Percentiles rank a stretch among this genome's conserved stretches.
Evolutionary conservation across 2,329 filamentous ascomycete species (phyloP).

Genomic region (Colletotrichum cordylinicola): DNA sequence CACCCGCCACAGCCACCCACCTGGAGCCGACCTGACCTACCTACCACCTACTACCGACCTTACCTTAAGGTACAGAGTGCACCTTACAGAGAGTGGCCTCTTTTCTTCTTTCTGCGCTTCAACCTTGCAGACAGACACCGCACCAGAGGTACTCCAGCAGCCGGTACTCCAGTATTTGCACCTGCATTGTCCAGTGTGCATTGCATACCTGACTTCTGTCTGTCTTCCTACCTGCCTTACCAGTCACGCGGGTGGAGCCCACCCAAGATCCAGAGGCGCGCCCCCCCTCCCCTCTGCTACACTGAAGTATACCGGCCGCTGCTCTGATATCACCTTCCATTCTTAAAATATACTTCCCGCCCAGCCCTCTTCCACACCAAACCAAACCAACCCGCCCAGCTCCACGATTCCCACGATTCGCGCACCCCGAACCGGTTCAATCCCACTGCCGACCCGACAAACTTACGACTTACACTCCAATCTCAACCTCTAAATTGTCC

Average conservation of each 20-base stretch:
- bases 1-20: constrained; percentile 18
- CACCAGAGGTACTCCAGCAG: not conserved
- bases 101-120: constrained; percentile 9
- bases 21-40: not conserved
- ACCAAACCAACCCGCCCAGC: not conserved
- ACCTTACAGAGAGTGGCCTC: not conserved
- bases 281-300: not conserved
- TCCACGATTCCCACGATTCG: constrained; percentile 1
- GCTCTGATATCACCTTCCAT: constrained; percentile 11
- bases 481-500: not conserved
- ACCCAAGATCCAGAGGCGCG: not conserved
- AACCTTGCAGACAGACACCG: not conserved
- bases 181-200: not conserved
- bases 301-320: constrained; percentile 3
- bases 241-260: constrained; percentile 18
- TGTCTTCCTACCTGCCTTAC: not conserved
- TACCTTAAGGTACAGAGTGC: not conserved
- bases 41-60: not conserved
- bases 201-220: not conserved
- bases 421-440: not conserved
- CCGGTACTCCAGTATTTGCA: not conserved
- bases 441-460: not conserved
- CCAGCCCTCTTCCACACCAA: not conserved
- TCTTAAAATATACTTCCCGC: constrained; percentile 16
- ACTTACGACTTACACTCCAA: not conserved